phyloP scores from a whole-genome alignment of 1,139 yeast genomes.

The Suhomyces maxii region DNA sequence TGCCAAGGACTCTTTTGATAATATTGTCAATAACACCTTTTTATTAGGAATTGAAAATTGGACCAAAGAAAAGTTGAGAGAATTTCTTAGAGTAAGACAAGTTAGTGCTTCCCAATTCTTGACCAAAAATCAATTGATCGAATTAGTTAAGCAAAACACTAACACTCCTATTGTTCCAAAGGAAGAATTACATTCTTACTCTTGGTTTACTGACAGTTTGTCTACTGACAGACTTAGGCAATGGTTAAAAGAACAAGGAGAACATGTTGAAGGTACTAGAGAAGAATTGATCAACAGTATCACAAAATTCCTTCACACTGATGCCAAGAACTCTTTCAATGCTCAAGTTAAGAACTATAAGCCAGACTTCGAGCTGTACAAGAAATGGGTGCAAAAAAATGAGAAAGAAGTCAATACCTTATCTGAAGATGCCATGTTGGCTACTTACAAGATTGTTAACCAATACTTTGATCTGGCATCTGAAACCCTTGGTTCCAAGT shows the following conservation, averaged over 20 bases:
- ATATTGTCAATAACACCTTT: conserved; percentile 46
- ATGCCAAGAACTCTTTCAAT: conserved; percentile 6
- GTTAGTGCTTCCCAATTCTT: conserved; percentile 46
- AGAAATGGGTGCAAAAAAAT: conserved; percentile 13
- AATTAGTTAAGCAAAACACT: conserved; percentile 47
- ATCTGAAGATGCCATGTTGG: conserved; percentile 23
- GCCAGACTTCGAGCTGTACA: conserved; percentile 22
- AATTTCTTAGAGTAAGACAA: conserved; percentile 54
- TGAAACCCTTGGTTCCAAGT: conserved; percentile 26
- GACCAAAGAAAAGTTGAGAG: conserved; percentile 50
- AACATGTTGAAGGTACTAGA: conserved; percentile 24
- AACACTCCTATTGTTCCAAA: conserved; percentile 37
- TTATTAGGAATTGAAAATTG: conserved; percentile 46
- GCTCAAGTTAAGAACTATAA: conserved; percentile 20
- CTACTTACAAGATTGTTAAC: conserved; percentile 26
- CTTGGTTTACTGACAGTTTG: conserved; percentile 23
- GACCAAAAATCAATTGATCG: conserved; percentile 46
- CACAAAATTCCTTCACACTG: conserved; percentile 1
- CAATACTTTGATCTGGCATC: conserved; percentile 46
- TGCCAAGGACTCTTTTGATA: conserved; percentile 21
- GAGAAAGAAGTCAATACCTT: conserved; percentile 12
- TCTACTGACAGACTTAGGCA: conserved; percentile 23
- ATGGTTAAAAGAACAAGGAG: conserved; percentile 28
- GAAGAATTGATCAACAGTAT: conserved; percentile 20
- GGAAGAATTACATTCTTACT: conserved; percentile 17